These are phyloP conservation scores for Cercophora newfieldiana DNA, from an alignment of 495 filamentous ascomycete species.

Conservation along the genomic window DNA sequence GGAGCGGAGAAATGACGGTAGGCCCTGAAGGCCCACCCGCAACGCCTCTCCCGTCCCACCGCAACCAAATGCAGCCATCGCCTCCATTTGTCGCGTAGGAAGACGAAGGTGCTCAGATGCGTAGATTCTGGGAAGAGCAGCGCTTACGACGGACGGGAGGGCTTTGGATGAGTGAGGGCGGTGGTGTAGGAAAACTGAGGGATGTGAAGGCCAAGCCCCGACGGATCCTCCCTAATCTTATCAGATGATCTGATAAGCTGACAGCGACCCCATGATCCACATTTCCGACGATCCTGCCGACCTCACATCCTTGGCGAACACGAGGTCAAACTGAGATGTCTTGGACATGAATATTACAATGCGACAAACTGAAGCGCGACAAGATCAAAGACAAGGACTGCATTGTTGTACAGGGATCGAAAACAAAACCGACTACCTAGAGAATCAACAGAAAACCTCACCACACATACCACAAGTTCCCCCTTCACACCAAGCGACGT, in stretches of 20 bases:
- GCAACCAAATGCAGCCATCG: constrained; percentile 1
- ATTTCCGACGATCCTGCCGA: too few relatives aligned
- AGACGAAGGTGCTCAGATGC: not conserved
- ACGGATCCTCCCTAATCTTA: constrained; percentile 3
- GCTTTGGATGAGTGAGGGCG: not conserved
- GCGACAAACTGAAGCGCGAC: not conserved
- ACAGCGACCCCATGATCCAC: not conserved
- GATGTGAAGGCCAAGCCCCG: not conserved
- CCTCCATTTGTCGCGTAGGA: not conserved
- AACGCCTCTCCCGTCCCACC: not conserved
- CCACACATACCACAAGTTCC: not conserved
- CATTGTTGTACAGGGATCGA: not conserved
- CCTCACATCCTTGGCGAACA: not conserved
- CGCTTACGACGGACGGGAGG: not conserved
- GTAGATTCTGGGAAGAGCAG: not conserved
- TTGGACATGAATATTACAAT: too few relatives aligned
- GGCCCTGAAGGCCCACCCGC: not conserved
- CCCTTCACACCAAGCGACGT: not conserved
- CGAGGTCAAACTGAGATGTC: not conserved
- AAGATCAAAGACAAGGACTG: not conserved
- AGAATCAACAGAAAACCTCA: not conserved
- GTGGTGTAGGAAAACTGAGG: not conserved
- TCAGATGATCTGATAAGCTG: constrained; percentile 11
- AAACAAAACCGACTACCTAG: not conserved
- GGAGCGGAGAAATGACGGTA: not conserved